Percentiles rank a stretch among this genome's conserved stretches.
Conservation (phyloP, 2,329 filamentous ascomycete genomes). For the Stagonosporopsis cucurbitacearum region DNA sequence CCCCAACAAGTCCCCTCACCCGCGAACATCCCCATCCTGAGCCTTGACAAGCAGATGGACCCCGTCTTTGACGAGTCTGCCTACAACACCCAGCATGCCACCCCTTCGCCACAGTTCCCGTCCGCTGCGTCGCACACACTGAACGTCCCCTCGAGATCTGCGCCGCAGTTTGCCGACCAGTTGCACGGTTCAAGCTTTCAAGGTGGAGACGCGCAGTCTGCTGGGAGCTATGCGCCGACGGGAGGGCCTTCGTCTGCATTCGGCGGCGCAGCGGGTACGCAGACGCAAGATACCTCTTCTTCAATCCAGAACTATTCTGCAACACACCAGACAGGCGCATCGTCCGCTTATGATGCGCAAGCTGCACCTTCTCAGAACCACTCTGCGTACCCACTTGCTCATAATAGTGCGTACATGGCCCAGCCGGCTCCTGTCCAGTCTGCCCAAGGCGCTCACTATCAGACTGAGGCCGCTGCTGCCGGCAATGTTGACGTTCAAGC, state of each 20-base stretch:
- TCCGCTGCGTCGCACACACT: conserved; percentile 41
- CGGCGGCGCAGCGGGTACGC: conserved; percentile 37
- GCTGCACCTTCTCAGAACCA: conserved; percentile 34
- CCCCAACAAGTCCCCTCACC: conserved; percentile 72
- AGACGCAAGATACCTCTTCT: conserved; percentile 47
- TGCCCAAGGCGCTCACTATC: conserved; percentile 37
- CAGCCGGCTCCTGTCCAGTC: conserved; percentile 40
- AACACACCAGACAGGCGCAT: conserved; percentile 39
- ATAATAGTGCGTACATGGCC: conserved; percentile 46
- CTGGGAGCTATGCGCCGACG: conserved; percentile 28
- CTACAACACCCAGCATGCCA: conserved; percentile 56
- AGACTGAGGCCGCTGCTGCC: conserved; percentile 32
- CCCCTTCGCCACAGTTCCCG: conserved; percentile 42
- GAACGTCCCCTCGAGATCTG: conserved; percentile 34
- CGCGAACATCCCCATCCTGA: conserved; percentile 68
- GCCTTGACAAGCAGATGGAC: conserved; percentile 72
- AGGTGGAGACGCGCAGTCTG: conserved; percentile 34
- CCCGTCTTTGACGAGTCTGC: conserved; percentile 72
- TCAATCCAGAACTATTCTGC: conserved; percentile 48
- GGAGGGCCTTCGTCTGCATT: conserved; percentile 34
- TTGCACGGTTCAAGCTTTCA: conserved; percentile 23
- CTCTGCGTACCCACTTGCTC: conserved; percentile 41
- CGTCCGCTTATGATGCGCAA: conserved; percentile 46
- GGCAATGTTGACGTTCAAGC: conserved; percentile 55
- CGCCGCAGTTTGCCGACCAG: conserved; percentile 43